Evolutionary conservation across 2,329 filamentous ascomycete species (phyloP), one percentile per base, ranked within the genome.

Genomic region (Beauveria australis): DNA sequence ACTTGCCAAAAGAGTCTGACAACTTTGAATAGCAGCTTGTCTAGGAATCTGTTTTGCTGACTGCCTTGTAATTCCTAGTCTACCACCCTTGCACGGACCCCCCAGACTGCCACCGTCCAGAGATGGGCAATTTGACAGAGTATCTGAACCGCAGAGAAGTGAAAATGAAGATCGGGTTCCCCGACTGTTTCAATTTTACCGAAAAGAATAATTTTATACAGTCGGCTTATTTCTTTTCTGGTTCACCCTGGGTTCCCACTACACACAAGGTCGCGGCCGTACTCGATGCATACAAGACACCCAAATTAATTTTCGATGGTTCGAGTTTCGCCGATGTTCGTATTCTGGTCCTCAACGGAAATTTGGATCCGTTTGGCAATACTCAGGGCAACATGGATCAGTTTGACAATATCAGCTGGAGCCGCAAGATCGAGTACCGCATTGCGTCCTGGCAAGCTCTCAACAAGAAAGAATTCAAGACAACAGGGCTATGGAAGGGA

Each of bases 131-230:
- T 49, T 64, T 70, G 24, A 63, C 67, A 5, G 59, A 53, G 26
- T 70, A 69, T 56, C 58, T 70, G 53, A 69, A 69, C 63, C 63
- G 62, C n/a, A 51, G 58, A 1, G 10, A 30, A 12, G 61, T 69
- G 4, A 63, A 64, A 24, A 28, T 56, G 10, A 64, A 64, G 18
- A 66, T 70, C 28, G 48, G 62, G 10, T 60, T 70, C 3, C 66
- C 66, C 48, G 91, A 96, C 75, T 89, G 96, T 58, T 81, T 84
- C 66, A 82, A 80, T 69, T 96, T 93, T 74, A 89, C 94, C 70
- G 91, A 87, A 70, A 95, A 91, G 84, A 96, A 96, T 82, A 89
- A 95, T 74, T 92, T 3, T 30, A 30, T 96, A 77, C 96, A 96
- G 84, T 84, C 90, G 6, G 64, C 56, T 41, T 70, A 61, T 33